These are phyloP conservation scores for Hyphodiscus sp. DNA, from an alignment of 2,329 filamentous ascomycete species.

Conservation along the genomic window DNA sequence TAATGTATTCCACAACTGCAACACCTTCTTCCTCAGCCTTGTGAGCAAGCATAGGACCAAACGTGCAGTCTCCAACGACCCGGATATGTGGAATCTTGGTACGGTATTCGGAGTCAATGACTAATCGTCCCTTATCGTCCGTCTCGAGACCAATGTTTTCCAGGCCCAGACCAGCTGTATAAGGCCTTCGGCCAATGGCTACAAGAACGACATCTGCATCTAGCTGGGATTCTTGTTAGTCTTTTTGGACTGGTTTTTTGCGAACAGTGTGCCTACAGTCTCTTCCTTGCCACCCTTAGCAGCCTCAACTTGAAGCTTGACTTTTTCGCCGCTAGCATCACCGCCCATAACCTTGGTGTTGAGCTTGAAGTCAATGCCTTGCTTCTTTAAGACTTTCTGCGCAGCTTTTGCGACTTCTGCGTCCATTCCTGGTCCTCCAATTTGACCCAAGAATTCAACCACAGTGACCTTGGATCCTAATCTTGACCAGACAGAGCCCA, in stretches of 20 bases:
- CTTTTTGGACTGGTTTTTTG: neutral
- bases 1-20: slow-evolving; percentile 92
- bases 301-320: slow-evolving; percentile 82
- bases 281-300: slow-evolving; percentile 96
- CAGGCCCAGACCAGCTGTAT: slow-evolving; percentile 83
- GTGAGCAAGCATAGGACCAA: slow-evolving; percentile 98
- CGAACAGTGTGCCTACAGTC: slow-evolving; percentile 51
- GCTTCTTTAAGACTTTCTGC: slow-evolving; percentile 91
- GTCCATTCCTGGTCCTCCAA: slow-evolving; percentile 97
- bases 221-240: slow-evolving; percentile 47
- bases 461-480: slow-evolving; percentile 93
- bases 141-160: slow-evolving; percentile 90
- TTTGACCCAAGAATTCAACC: slow-evolving; percentile 92
- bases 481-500: slow-evolving; percentile 96
- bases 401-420: slow-evolving; percentile 82
- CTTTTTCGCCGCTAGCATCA: slow-evolving; percentile 67
- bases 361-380: slow-evolving; percentile 97
- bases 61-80: slow-evolving; percentile 91
- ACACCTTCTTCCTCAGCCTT: slow-evolving; percentile 99
- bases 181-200: slow-evolving; percentile 91
- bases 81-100: slow-evolving; percentile 97
- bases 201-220: slow-evolving; percentile 94
- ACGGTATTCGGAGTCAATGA: slow-evolving; percentile 98
- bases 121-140: slow-evolving; percentile 87
- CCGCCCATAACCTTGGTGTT: slow-evolving; percentile 90